Evolutionary conservation across 2,329 filamentous ascomycete species (phyloP), one percentile per base, ranked within the genome.

Genomic region (Sporothrix protearum): DNA sequence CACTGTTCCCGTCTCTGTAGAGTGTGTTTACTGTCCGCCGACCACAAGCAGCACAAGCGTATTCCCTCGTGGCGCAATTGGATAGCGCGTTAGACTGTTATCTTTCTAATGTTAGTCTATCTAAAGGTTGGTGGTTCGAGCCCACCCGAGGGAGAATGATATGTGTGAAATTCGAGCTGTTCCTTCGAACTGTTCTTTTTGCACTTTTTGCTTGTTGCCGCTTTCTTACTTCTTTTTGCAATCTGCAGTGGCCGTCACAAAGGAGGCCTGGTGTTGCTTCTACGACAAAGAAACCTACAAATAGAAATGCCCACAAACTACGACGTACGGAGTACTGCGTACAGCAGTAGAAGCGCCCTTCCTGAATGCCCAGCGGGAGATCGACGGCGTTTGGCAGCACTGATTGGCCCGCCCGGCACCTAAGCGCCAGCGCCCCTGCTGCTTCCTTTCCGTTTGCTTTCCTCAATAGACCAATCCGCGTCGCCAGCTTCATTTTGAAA

Each of bases 211-310:
- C 28, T 45, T 22, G 25, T 42, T 14, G 28, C 6, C 47, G 47
- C 12, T 42, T 22, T 12, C 8, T 4, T 22, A 55, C 7, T 0
- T 67, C 1, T 3, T 42, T n/a, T 39, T 45, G 33, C 36, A 68
- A n/a, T n/a, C n/a, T 69, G 68, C 68, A 69, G 8, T 61, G 68
- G 55, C 68, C 55, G 68, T 63, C 68, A 70, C 53, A 69, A 61
- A 59, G 16, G 53, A 14, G 68, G 30, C 68, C 68, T 25, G 10
- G 6, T 16, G 12, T 16, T 3, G 5, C 25, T 30, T 5, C n/a
- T 25, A 55, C 22, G 51, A 55, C 25, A 5, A 22, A 47, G 3
- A 33, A 30, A 39, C 14, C 39, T 42, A 66, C 59, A 66, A 66
- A 66, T 66, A 66, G 39, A 47, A 47, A 33, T 25, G 25, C 25